Base-by-base conservation (phyloP, 352 stramenopile genomes). In the Globisporangium viniferum region DNA sequence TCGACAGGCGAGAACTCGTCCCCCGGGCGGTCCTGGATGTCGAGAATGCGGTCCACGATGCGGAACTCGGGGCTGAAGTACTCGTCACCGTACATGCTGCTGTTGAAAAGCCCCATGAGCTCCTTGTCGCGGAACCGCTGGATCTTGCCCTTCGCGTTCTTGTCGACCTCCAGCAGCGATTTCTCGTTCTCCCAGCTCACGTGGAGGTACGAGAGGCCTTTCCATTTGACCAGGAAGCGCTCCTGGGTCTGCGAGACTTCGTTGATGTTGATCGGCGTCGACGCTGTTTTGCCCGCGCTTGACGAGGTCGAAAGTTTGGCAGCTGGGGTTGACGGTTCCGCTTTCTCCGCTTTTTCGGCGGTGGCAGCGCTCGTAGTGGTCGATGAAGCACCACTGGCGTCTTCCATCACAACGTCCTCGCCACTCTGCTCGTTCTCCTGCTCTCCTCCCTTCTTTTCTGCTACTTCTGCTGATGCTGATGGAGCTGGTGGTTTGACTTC, bases 151-250 rank as follows among this genome's bases (percentile, higher is more conserved):
- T 93, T 93, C 24, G 89, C 83, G 24, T 91, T 92, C 61, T 92
- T 92, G 59, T 96, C 89, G 0, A 89, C 88, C 4, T 95, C 86
- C 36, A 94, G 60, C 31, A 97, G 75, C 27, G 86, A 78, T 56
- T 89, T 78, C 72, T 97, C 87, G 15, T 76, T 95, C 78, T 97
- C 89, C 92, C 92, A 97, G 62, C 88, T 95, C 22, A 92, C 88
- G 71, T 97, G 92, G 22, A 97, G 75, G 70, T 96, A 95, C 33
- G 90, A 97, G 14, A 97, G 68, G 10, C 81, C 87, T 62, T 93
- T 93, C 92, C 92, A 97, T 67, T 97, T 97, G 60, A 97, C 78
- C 63, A 97, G 69, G 41, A 95, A 97, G n/a, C 88, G 81, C 62
- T 86, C 80, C 35, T 84, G 73, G 51, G 64, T 73, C 68, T 70